Evolutionary conservation across 208 protist species (phyloP).

Genomic region (Herpetomonas samuelpessoai): DNA sequence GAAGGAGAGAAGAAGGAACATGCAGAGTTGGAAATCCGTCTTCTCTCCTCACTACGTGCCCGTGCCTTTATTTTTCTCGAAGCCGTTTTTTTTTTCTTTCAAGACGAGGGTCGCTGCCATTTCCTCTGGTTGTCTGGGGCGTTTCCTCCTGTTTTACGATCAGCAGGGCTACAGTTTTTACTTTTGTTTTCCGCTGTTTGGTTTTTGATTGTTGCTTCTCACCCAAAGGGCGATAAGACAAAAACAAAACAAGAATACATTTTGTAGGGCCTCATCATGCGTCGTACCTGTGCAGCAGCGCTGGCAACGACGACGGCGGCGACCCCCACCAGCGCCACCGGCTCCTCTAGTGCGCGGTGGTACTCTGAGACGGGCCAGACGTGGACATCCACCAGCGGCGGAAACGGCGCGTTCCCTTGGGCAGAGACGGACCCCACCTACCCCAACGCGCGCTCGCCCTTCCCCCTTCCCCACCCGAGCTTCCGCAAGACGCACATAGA

Average conservation of each 20-base stretch:
- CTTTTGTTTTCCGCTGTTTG: no score
- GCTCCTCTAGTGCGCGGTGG: no score
- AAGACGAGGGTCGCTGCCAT: background rate
- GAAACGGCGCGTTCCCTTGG: constrained; percentile 25
- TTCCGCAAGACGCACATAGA: constrained; percentile 87
- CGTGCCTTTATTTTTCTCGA: constrained; percentile 15
- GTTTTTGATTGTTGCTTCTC: no score
- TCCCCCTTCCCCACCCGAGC: constrained; percentile 39
- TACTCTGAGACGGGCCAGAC: background rate
- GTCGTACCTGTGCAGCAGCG: no score
- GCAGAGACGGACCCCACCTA: constrained; percentile 41
- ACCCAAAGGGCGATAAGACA: no score
- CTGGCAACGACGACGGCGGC: no score
- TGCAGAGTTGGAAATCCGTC: background rate
- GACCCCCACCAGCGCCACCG: no score
- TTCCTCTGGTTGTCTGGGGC: no score
- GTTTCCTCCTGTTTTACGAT: no score
- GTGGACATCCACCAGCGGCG: constrained; percentile 11
- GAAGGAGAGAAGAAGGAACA: background rate
- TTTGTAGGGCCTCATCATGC: no score
- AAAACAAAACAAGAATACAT: no score
- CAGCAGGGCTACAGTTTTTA: no score
- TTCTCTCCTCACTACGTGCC: background rate
- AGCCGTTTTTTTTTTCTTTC: constrained; percentile 4
- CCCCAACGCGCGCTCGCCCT: constrained; percentile 40